Evolutionary conservation across 2,329 filamentous ascomycete species (phyloP).

Genomic region (Phyllosticta citrichinensis): DNA sequence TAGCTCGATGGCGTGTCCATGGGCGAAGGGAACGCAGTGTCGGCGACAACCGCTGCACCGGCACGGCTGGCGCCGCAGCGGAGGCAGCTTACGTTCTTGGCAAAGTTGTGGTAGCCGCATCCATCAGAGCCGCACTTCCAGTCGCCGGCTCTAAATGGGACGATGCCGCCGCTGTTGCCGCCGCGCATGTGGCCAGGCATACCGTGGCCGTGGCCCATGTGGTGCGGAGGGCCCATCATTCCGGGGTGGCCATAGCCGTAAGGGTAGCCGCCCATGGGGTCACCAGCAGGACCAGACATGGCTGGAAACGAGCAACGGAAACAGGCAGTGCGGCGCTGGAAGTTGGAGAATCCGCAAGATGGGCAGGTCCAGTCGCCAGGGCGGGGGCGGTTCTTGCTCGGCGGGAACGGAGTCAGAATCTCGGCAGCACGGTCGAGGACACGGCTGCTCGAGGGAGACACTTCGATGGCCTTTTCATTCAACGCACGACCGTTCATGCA

Average conservation of each 20-base stretch:
- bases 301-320: constrained; percentile 99
- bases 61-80: constrained; percentile 92
- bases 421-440: constrained; percentile 92
- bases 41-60: constrained; percentile 85
- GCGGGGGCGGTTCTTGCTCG: constrained; percentile 94
- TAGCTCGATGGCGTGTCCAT: constrained; percentile 82
- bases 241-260: constrained; percentile 53
- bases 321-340: constrained; percentile 94
- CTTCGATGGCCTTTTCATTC: constrained; percentile 98
- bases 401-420: constrained; percentile 93
- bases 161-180: constrained; percentile 68
- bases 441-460: constrained; percentile 92
- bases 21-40: constrained; percentile 80
- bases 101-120: constrained; percentile 98
- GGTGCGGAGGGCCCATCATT: constrained; percentile 49
- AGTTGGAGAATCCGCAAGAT: constrained; percentile 97
- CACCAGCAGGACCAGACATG: constrained; percentile 63
- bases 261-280: constrained; percentile 59
- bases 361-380: constrained; percentile 99
- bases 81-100: constrained; percentile 96
- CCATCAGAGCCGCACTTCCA: constrained; percentile 98
- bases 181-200: constrained; percentile 54
- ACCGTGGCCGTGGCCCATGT: constrained; percentile 51
- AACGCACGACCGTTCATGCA: constrained; percentile 98
- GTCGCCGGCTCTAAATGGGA: constrained; percentile 95